phyloP scores from a whole-genome alignment of 192 early-diverging fungal genomes.

The Umbelopsis sp. region DNA sequence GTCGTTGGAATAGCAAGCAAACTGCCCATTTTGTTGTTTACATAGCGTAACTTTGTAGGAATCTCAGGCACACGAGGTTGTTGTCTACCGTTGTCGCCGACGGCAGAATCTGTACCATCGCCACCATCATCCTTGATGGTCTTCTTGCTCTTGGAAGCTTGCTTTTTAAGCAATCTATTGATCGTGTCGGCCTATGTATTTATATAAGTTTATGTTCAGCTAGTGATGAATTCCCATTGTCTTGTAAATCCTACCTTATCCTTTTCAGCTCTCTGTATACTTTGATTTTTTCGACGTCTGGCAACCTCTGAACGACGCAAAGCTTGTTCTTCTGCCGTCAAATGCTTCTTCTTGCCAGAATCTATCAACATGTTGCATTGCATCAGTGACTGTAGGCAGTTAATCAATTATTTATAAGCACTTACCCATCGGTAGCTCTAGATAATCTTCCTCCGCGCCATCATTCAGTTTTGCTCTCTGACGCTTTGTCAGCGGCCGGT shows the following conservation, averaged over 20 bases:
- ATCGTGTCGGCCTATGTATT: constrained; percentile 70
- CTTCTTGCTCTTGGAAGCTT: constrained; percentile 67
- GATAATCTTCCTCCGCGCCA: constrained; percentile 58
- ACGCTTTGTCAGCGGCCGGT: constrained; percentile 64
- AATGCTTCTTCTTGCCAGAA: constrained; percentile 59
- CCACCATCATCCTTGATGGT: constrained; percentile 62
- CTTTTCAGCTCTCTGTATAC: constrained; percentile 75
- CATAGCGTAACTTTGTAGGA: constrained; percentile 33
- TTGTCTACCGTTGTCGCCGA: background rate
- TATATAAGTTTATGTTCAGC: background rate
- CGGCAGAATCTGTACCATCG: constrained; percentile 40
- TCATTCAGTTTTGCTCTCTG: constrained; percentile 69
- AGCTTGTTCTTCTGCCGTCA: constrained; percentile 72
- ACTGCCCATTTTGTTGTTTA: constrained; percentile 45
- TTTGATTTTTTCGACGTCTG: constrained; percentile 77
- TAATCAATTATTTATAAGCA: background rate
- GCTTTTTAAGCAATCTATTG: constrained; percentile 80
- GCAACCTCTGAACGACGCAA: constrained; percentile 74
- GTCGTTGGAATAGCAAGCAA: constrained; percentile 41
- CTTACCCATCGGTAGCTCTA: constrained; percentile 70
- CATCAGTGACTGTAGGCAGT: background rate
- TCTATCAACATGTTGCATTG: constrained; percentile 32
- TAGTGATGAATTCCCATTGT: background rate
- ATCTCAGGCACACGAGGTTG: background rate
- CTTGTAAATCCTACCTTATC: constrained; percentile 48